Conservation (phyloP, 2,329 filamentous ascomycete genomes). For the Colletotrichum lini region DNA sequence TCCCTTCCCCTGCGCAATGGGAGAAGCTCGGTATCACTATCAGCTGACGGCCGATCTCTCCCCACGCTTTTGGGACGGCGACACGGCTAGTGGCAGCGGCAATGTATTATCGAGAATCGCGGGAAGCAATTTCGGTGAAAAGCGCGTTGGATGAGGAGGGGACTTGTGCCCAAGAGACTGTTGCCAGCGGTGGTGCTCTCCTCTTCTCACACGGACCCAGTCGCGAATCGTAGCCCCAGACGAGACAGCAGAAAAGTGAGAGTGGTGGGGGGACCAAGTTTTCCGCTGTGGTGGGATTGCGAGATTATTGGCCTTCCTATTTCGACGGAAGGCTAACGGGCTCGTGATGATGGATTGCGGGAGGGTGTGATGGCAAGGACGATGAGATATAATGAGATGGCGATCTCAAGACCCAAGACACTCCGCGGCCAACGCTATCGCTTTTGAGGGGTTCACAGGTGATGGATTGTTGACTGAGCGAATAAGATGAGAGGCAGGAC, state of each 20-base stretch:
- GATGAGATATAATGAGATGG: conserved; percentile 3
- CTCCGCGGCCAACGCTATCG: conserved; percentile 34
- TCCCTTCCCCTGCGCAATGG: conserved; percentile 14
- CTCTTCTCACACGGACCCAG: not conserved
- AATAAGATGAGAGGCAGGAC: not conserved
- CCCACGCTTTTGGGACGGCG: conserved; percentile 12
- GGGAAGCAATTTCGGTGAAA: conserved; percentile 17
- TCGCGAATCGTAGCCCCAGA: conserved; percentile 3
- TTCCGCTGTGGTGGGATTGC: conserved; percentile 41
- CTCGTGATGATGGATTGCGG: conserved; percentile 41
- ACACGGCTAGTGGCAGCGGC: conserved; percentile 17
- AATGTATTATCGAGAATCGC: conserved; percentile 12
- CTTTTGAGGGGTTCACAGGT: conserved; percentile 21
- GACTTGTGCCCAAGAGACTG: conserved; percentile 18
- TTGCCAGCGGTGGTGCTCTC: conserved; percentile 2
- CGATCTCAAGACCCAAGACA: conserved; percentile 25
- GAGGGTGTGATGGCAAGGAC: conserved; percentile 30
- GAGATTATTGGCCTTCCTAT: conserved; percentile 43
- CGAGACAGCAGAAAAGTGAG: conserved; percentile 10
- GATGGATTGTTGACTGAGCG: conserved; percentile 15
- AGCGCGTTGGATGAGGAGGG: conserved; percentile 16
- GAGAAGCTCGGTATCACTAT: conserved; percentile 35
- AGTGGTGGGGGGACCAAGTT: conserved; percentile 28
- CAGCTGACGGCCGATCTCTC: conserved; percentile 37
- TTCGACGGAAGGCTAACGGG: conserved; percentile 35